phyloP scores from a whole-genome alignment of 148 eudicot species.

The Rhododendron ferrugineum region DNA sequence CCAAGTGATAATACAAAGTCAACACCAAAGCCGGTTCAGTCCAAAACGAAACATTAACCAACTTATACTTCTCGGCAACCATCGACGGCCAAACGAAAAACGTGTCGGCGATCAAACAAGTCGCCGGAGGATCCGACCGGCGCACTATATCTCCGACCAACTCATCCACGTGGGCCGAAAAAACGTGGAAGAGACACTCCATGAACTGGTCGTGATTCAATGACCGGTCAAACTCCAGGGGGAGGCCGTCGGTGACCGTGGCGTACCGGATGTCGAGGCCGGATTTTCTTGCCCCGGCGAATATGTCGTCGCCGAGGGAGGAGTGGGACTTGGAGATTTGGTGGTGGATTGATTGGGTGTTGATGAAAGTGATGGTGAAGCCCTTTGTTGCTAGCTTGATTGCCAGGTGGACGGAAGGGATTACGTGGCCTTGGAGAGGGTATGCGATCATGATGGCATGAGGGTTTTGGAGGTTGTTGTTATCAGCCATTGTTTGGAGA shows the following conservation, averaged over 20 bases:
- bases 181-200: conserved; percentile 35
- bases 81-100: conserved; percentile 38
- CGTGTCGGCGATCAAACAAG: conserved; percentile 37
- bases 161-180: conserved; percentile 40
- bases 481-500: conserved; percentile 18
- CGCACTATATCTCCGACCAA: conserved; percentile 23
- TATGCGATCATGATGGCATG: conserved; percentile 38
- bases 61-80: conserved; percentile 31
- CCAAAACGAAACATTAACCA: conserved; percentile 43
- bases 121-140: conserved; percentile 20
- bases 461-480: conserved; percentile 10
- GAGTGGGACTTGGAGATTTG: conserved; percentile 29
- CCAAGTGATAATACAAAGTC: conserved; percentile 36
- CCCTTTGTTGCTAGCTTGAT: conserved; percentile 43
- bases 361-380: conserved; percentile 50
- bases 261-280: conserved; percentile 45
- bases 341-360: conserved; percentile 39
- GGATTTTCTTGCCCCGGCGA: conserved; percentile 27
- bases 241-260: conserved; percentile 48
- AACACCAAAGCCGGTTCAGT: conserved; percentile 48
- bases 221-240: conserved; percentile 38
- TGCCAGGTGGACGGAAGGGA: conserved; percentile 35
- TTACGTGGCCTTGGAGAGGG: conserved; percentile 47
- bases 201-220: conserved; percentile 41
- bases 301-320: conserved; percentile 19